phyloP scores from a whole-genome alignment of 805 yeast genomes.

The Kodamaea sagamina region DNA sequence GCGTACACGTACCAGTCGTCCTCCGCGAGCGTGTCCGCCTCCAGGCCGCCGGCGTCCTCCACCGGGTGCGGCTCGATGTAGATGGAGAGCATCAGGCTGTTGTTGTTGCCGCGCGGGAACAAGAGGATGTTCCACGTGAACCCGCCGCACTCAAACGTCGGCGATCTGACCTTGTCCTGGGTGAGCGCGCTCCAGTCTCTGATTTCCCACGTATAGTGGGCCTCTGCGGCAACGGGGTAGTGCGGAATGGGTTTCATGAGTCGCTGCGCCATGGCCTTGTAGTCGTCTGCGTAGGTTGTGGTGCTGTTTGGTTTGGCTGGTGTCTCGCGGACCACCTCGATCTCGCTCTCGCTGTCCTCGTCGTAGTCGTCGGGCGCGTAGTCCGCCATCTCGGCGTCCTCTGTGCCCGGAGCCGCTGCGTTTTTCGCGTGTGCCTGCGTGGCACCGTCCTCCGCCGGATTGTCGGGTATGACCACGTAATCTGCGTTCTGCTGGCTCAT shows the following conservation, averaged over 20 bases:
- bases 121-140: constrained; percentile 69
- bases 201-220: constrained; percentile 52
- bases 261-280: constrained; percentile 26
- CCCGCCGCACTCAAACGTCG: constrained; percentile 57
- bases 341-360: constrained; percentile 21
- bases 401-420: not conserved
- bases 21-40: constrained; percentile 17
- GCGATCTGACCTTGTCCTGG: constrained; percentile 48
- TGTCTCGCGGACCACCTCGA: constrained; percentile 11
- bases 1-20: constrained; percentile 87
- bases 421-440: constrained; percentile 7
- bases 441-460: constrained; percentile 16
- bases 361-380: constrained; percentile 19
- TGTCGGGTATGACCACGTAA: constrained; percentile 18
- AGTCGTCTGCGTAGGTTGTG: constrained; percentile 31
- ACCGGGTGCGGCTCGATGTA: constrained; percentile 74
- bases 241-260: constrained; percentile 43
- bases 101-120: constrained; percentile 74
- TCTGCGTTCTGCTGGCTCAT: constrained; percentile 8
- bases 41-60: constrained; percentile 25
- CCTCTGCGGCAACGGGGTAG: constrained; percentile 38
- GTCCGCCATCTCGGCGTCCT: constrained; percentile 12
- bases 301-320: constrained; percentile 11
- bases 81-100: constrained; percentile 54
- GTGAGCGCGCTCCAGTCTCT: constrained; percentile 47